These are phyloP conservation scores for Graphilbum ipis-grandicollis DNA, from an alignment of 2,329 filamentous ascomycete genomes.

Conservation along the genomic window DNA sequence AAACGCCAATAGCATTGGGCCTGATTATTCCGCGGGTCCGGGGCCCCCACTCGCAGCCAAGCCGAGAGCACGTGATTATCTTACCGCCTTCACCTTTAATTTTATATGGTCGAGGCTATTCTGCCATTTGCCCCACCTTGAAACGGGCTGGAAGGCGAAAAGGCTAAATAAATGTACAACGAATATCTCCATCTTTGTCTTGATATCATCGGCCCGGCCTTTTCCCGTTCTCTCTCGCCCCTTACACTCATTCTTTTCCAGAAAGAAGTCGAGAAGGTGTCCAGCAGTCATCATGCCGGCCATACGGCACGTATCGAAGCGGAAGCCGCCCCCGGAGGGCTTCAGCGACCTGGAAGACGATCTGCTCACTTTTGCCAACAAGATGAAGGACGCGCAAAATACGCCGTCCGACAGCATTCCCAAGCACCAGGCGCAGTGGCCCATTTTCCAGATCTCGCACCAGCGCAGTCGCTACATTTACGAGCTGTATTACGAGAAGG, in stretches of 20 bases:
- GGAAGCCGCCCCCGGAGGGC: constrained; percentile 69
- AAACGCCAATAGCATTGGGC: neutral
- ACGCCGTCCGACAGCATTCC: constrained; percentile 62
- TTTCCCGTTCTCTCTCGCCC: no score
- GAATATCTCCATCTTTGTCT: no score
- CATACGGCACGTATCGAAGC: constrained; percentile 56
- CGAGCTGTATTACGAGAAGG: constrained; percentile 94
- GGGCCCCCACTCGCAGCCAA: no score
- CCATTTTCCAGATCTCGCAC: constrained; percentile 93
- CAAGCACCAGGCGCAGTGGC: constrained; percentile 87
- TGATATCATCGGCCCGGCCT: no score
- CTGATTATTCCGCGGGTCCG: neutral
- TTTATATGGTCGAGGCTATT: neutral
- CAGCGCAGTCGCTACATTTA: constrained; percentile 88
- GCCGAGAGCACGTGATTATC: neutral
- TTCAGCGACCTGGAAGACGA: constrained; percentile 82
- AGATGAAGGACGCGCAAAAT: constrained; percentile 93
- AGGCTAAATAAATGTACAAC: no score
- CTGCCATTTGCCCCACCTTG: no score
- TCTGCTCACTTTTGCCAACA: constrained; percentile 69
- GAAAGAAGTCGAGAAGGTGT: no score
- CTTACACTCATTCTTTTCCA: no score
- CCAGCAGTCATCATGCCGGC: no score
- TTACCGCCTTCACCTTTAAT: neutral
- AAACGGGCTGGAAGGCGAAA: no score